These are phyloP conservation scores for Plasmodium gonderi DNA, from an alignment of 169 alveolate species.

Conservation along the genomic window DNA sequence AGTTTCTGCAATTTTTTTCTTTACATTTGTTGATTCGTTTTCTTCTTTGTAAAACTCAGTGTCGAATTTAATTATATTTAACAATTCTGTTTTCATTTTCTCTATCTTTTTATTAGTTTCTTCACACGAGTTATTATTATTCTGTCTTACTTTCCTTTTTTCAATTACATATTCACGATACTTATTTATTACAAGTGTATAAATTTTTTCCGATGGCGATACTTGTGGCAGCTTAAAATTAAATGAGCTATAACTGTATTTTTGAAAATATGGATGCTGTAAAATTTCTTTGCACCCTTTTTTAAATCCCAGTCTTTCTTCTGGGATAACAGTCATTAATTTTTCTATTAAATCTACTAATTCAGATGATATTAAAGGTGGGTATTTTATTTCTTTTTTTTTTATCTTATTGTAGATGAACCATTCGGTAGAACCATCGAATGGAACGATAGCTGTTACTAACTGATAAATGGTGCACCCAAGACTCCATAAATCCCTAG, in stretches of 20 bases:
- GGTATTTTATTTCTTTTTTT: constrained; percentile 70
- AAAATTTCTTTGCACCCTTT: constrained; percentile 67
- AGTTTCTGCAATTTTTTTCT: constrained; percentile 33
- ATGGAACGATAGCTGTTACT: constrained; percentile 86
- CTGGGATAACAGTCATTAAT: constrained; percentile 77
- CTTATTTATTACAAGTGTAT: constrained; percentile 46
- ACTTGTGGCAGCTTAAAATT: constrained; percentile 44
- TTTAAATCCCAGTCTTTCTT: constrained; percentile 79
- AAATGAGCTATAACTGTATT: constrained; percentile 36
- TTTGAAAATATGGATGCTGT: constrained; percentile 76
- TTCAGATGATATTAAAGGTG: constrained; percentile 74
- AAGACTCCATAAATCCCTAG: constrained; percentile 92
- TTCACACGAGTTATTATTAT: constrained; percentile 3
- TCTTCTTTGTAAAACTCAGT: constrained; percentile 8
- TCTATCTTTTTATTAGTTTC: constrained; percentile 35
- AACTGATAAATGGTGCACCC: constrained; percentile 93
- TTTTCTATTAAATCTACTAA: constrained; percentile 82
- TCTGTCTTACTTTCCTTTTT: constrained; percentile 46
- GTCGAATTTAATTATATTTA: constrained; percentile 34
- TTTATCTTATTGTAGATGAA: constrained; percentile 80
- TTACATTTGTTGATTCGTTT: constrained; percentile 38
- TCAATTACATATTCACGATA: constrained; percentile 49
- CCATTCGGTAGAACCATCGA: constrained; percentile 83
- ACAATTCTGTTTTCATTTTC: constrained; percentile 3
- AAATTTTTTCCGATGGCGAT: constrained; percentile 38